A percentile compares a stretch with the other conserved stretches of the same genome.
Evolutionary conservation across 1,284 basidiomycete genomes (phyloP).

Genomic region (Athelia sp.): DNA sequence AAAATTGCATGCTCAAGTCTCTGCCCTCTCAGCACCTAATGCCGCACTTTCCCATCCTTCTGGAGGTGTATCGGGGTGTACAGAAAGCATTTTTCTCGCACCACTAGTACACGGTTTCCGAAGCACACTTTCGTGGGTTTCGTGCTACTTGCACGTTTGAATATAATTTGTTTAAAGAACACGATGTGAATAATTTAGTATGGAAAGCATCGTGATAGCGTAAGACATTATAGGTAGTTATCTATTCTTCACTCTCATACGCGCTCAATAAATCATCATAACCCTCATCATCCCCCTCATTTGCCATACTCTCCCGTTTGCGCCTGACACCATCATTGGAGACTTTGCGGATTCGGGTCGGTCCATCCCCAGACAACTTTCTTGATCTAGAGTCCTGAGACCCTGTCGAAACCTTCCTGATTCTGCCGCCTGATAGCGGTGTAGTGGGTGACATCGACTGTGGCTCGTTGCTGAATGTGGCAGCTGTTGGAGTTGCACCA

Average conservation of each 20-base stretch:
- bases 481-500: slow-evolving; percentile 49
- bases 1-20: slow-evolving; percentile 3
- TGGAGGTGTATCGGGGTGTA: slow-evolving; percentile 52
- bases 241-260: slow-evolving; percentile 66
- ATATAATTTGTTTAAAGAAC: slow-evolving; percentile 2
- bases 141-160: slow-evolving; percentile 5
- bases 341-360: slow-evolving; percentile 35
- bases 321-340: slow-evolving; percentile 37
- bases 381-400: slow-evolving; percentile 6
- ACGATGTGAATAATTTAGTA: no score
- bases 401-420: slow-evolving; percentile 21
- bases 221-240: no score
- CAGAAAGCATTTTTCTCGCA: slow-evolving; percentile 32
- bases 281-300: slow-evolving; percentile 74
- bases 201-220: no score
- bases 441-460: slow-evolving; percentile 29
- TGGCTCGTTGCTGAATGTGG: slow-evolving; percentile 33
- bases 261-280: slow-evolving; percentile 73
- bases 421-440: slow-evolving; percentile 39
- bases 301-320: slow-evolving; percentile 53
- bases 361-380: slow-evolving; percentile 23
- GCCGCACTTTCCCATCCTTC: slow-evolving; percentile 58
- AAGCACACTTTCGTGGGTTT: slow-evolving; percentile 1
- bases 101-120: slow-evolving; percentile 7
- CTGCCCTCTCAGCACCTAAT: slow-evolving; percentile 45